These are phyloP conservation scores for Westerdykella aurantiaca DNA, from an alignment of 2,329 filamentous ascomycete species.

Conservation along the genomic window DNA sequence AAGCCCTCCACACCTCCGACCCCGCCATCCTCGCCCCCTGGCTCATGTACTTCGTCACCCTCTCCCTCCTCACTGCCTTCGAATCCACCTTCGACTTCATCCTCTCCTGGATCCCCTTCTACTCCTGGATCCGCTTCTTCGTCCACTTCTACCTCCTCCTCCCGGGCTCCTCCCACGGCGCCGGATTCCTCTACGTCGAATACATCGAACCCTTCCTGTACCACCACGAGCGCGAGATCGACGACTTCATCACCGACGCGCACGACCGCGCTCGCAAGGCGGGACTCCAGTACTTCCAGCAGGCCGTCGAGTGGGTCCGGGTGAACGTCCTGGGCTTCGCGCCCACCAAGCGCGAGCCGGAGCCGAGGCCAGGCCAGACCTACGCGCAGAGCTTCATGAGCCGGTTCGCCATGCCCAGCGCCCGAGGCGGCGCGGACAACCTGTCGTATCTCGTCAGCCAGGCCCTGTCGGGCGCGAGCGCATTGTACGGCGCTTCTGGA, in stretches of 20 bases:
- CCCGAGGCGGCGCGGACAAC: constrained; percentile 57
- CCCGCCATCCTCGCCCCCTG: constrained; percentile 88
- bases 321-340: constrained; percentile 75
- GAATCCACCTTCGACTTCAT: constrained; percentile 88
- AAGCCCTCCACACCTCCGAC: constrained; percentile 88
- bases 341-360: constrained; percentile 49
- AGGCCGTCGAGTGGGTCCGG: constrained; percentile 53
- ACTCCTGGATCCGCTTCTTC: constrained; percentile 80
- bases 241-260: constrained; percentile 75
- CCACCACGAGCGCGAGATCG: constrained; percentile 82
- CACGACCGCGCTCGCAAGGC: constrained; percentile 74
- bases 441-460: constrained; percentile 73
- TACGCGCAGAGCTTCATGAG: constrained; percentile 81
- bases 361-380: constrained; percentile 41
- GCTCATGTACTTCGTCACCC: constrained; percentile 98
- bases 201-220: constrained; percentile 83
- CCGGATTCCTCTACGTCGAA: constrained; percentile 74
- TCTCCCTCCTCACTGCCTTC: constrained; percentile 71
- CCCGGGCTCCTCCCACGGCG: constrained; percentile 86
- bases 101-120: constrained; percentile 87
- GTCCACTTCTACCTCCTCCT: constrained; percentile 92
- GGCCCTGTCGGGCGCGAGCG: constrained; percentile 60
- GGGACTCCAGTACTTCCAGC: constrained; percentile 56
- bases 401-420: constrained; percentile 75
- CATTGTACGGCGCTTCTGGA: constrained; percentile 32